phyloP scores from a whole-genome alignment of 768 basidiomycete species.

The Leccinum sublutescens region DNA sequence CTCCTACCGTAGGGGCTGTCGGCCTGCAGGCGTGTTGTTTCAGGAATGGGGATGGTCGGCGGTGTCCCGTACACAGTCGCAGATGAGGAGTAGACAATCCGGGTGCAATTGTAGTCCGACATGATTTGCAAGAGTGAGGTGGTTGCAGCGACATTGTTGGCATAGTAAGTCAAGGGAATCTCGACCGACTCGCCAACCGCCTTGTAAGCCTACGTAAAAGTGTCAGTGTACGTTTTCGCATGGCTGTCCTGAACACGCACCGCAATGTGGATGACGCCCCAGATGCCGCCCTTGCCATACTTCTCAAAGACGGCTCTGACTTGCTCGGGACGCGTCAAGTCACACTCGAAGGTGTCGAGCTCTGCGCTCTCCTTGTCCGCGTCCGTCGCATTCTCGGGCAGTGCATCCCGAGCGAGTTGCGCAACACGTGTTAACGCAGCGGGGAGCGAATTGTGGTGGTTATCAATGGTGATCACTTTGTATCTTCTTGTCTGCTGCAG shows the following conservation, averaged over 20 bases:
- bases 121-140: slow-evolving; percentile 83
- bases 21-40: slow-evolving; percentile 81
- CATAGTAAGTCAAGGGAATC: slow-evolving; percentile 89
- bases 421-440: slow-evolving; percentile 72
- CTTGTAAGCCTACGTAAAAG: slow-evolving; percentile 76
- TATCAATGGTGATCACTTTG: slow-evolving; percentile 94
- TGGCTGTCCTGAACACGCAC: slow-evolving; percentile 44
- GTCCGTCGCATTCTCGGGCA: slow-evolving; percentile 64
- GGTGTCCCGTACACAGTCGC: slow-evolving; percentile 98
- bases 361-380: slow-evolving; percentile 69
- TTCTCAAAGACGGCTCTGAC: slow-evolving; percentile 77
- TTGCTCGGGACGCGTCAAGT: slow-evolving; percentile 71
- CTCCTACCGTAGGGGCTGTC: slow-evolving; percentile 94
- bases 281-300: slow-evolving; percentile 88
- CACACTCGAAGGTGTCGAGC: slow-evolving; percentile 67
- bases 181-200: slow-evolving; percentile 96
- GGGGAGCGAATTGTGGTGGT: slow-evolving; percentile 88
- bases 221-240: neutral
- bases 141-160: slow-evolving; percentile 91
- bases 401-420: slow-evolving; percentile 72
- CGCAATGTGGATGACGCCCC: slow-evolving; percentile 96
- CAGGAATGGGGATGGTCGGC: slow-evolving; percentile 88
- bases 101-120: slow-evolving; percentile 77
- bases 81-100: slow-evolving; percentile 95
- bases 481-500: slow-evolving; percentile 85